These are phyloP conservation scores for Diaporthe amygdali DNA, from an alignment of 2,329 filamentous ascomycete genomes.

Conservation along the genomic window DNA sequence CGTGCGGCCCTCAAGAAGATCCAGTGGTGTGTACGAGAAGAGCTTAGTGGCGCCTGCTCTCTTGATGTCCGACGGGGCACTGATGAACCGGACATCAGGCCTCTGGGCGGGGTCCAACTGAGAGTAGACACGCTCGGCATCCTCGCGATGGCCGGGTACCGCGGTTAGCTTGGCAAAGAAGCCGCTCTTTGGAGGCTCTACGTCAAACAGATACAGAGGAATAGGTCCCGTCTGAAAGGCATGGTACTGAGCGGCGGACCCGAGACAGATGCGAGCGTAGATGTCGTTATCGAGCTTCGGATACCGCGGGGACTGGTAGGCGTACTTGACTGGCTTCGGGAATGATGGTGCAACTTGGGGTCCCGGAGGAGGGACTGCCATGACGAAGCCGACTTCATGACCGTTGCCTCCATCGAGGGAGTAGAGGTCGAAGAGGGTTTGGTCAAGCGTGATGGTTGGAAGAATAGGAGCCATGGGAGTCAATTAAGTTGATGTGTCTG, in stretches of 20 bases:
- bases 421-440: background rate
- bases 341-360: background rate
- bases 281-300: background rate
- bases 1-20: background rate
- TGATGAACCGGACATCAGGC: background rate
- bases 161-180: background rate
- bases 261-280: background rate
- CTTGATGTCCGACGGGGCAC: background rate
- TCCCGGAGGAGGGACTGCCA: constrained; percentile 5
- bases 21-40: constrained; percentile 6
- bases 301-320: constrained; percentile 5
- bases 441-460: background rate
- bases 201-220: constrained; percentile 1
- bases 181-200: constrained; percentile 6
- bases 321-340: constrained; percentile 11
- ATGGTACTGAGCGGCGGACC: background rate
- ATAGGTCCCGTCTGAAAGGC: constrained; percentile 9
- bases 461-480: background rate
- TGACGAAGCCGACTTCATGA: constrained; percentile 5
- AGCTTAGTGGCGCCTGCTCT: background rate
- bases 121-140: constrained; percentile 12
- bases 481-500: background rate
- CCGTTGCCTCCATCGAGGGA: constrained; percentile 8
- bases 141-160: background rate
- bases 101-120: background rate